Evolutionary conservation across 2,329 filamentous ascomycete species (phyloP).

Genomic region (Ophiostoma fasciatum): DNA sequence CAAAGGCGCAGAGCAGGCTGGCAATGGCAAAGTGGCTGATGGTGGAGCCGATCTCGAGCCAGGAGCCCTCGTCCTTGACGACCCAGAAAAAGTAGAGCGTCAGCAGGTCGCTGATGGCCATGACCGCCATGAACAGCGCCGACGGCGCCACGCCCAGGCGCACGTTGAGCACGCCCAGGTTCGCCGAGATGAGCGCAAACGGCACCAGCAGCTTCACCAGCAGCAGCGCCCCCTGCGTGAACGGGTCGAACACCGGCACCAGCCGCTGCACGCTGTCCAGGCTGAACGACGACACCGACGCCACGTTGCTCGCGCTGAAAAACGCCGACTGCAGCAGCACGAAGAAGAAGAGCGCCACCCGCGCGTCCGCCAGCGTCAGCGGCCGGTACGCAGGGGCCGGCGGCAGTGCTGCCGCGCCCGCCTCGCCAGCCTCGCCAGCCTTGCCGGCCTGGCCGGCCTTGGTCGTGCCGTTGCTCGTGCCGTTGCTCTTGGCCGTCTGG

Average conservation of each 20-base stretch:
- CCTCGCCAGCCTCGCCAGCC: not conserved
- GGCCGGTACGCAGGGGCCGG: slow-evolving; percentile 34
- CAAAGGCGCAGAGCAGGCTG: slow-evolving; percentile 78
- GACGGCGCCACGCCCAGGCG: slow-evolving; percentile 72
- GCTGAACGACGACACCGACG: slow-evolving; percentile 84
- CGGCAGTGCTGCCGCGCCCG: not conserved
- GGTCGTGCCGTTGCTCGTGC: no score
- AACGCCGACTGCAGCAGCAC: slow-evolving; percentile 89
- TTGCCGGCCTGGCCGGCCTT: no score
- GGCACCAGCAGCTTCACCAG: slow-evolving; percentile 85
- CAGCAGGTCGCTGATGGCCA: slow-evolving; percentile 79
- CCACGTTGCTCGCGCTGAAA: slow-evolving; percentile 93
- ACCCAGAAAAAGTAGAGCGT: slow-evolving; percentile 97
- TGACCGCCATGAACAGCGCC: slow-evolving; percentile 86
- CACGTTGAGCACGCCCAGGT: slow-evolving; percentile 83
- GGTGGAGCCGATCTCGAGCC: slow-evolving; percentile 93
- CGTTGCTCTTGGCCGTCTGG: not conserved
- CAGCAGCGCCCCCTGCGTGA: slow-evolving; percentile 76
- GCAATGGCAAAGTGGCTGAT: slow-evolving; percentile 95
- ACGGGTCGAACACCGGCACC: slow-evolving; percentile 84
- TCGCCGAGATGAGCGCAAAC: slow-evolving; percentile 82
- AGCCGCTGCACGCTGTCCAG: slow-evolving; percentile 79
- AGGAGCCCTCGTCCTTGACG: slow-evolving; percentile 89
- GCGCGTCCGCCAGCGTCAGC: slow-evolving; percentile 66
- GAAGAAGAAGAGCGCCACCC: slow-evolving; percentile 88